These are phyloP conservation scores for Colletotrichum lupini DNA, from an alignment of 2,329 filamentous ascomycete genomes.

Conservation along the genomic window DNA sequence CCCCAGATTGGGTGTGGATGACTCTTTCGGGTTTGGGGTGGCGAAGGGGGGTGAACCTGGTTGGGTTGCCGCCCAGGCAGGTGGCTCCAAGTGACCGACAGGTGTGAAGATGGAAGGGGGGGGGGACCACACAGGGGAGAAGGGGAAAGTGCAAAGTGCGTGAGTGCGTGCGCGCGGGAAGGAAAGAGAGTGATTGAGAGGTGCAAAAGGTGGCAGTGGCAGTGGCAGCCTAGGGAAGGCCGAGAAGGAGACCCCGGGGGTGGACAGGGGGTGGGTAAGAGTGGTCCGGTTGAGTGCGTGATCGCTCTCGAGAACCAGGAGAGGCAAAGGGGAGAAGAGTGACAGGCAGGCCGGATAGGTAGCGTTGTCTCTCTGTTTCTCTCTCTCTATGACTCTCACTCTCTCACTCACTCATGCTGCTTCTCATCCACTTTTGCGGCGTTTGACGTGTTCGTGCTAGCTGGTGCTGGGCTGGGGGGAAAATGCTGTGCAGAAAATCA, in stretches of 20 bases:
- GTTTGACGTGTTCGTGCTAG: not conserved
- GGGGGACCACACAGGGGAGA: constrained; percentile 18
- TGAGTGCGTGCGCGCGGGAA: not conserved
- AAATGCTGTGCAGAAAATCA: constrained; percentile 13
- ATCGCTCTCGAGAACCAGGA: constrained; percentile 11
- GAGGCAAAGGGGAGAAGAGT: constrained; percentile 3
- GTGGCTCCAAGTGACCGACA: constrained; percentile 47
- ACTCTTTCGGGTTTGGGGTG: constrained; percentile 41
- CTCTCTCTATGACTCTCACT: not conserved
- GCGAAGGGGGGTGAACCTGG: constrained; percentile 35
- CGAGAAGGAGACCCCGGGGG: constrained; percentile 25
- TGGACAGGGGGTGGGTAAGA: constrained; percentile 13
- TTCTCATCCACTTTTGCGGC: not conserved
- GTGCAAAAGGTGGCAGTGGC: not conserved
- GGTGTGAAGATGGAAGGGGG: constrained; percentile 36
- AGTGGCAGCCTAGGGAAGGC: constrained; percentile 32
- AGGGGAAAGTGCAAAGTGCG: constrained; percentile 14
- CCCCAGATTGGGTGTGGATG: constrained; percentile 38
- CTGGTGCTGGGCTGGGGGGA: not conserved
- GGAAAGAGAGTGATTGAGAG: constrained; percentile 9
- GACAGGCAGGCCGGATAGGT: constrained; percentile 7
- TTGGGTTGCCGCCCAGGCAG: constrained; percentile 39
- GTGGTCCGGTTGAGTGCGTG: constrained; percentile 28
- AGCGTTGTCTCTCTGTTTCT: constrained; percentile 1
- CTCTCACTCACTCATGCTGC: not conserved